These are phyloP conservation scores for apple (Malus domestica) DNA, from an alignment of 306 rosid species.

Conservation along the genomic window DNA sequence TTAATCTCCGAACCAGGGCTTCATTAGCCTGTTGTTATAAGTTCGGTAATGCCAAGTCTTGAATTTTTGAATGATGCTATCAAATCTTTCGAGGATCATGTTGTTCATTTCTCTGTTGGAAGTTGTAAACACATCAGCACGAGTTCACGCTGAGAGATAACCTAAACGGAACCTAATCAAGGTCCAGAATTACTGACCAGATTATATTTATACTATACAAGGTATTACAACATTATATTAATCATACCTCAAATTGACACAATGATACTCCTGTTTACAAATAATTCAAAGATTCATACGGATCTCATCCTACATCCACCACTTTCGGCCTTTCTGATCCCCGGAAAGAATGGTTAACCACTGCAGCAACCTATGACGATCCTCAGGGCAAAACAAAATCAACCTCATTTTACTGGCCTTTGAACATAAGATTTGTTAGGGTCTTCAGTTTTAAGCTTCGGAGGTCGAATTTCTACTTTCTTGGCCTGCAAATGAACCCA, in stretches of 20 bases:
- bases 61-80: no score
- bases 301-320: conserved; percentile 20
- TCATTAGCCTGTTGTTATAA: no score
- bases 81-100: no score
- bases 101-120: no score
- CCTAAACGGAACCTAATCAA: no score
- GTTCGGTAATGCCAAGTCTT: no score
- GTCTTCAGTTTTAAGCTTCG: conserved; percentile 97
- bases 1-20: no score
- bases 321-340: not conserved
- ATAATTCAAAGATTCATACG: conserved; percentile 18
- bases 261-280: conserved; percentile 13
- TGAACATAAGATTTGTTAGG: conserved; percentile 95
- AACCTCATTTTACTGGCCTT: conserved; percentile 94
- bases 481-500: conserved; percentile 48
- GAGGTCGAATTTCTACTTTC: conserved; percentile 94
- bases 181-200: not conserved
- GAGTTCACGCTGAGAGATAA: no score
- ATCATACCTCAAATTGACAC: conserved; percentile 2
- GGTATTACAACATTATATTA: conserved; percentile 3
- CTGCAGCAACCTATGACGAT: not conserved
- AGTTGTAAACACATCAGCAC: no score
- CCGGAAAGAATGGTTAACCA: conserved; percentile 6
- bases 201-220: not conserved
- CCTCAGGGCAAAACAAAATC: conserved; percentile 11